These are phyloP conservation scores for Rhizopus stolonifer DNA, from an alignment of 371 early-diverging fungal species.

Conservation along the genomic window DNA sequence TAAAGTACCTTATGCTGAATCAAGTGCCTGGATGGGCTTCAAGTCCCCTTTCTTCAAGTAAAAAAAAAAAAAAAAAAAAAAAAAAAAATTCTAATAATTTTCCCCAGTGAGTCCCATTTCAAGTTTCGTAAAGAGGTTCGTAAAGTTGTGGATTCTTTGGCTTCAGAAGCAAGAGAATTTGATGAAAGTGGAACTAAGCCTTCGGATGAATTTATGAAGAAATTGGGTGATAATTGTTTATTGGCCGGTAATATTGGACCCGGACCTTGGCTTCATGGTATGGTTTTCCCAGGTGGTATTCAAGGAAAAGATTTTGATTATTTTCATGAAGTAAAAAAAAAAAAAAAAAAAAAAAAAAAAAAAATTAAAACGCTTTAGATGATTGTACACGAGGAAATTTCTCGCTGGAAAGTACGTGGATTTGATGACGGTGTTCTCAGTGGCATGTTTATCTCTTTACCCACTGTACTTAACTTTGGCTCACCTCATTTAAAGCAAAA, in stretches of 20 bases:
- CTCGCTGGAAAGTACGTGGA: slow-evolving; percentile 45
- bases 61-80: background rate
- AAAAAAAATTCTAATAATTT: background rate
- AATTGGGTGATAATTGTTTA: too few species aligned
- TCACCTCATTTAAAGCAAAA: slow-evolving; percentile 26
- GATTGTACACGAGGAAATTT: slow-evolving; percentile 74
- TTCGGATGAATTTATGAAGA: slow-evolving; percentile 44
- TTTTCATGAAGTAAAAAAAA: slow-evolving; percentile 51
- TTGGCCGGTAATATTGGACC: slow-evolving; percentile 39
- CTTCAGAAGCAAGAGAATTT: slow-evolving; percentile 35
- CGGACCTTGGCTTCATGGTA: slow-evolving; percentile 34
- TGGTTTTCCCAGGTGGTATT: slow-evolving; percentile 51
- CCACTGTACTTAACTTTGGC: slow-evolving; percentile 52
- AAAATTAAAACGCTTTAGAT: slow-evolving; percentile 31
- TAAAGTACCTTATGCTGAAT: slow-evolving; percentile 61
- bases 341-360: too few species aligned
- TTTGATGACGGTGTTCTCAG: slow-evolving; percentile 39
- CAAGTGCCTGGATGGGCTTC: slow-evolving; percentile 47
- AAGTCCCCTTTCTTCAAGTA: slow-evolving; percentile 54
- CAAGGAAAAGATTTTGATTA: slow-evolving; percentile 61
- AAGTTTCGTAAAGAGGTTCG: slow-evolving; percentile 41
- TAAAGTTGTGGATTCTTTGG: slow-evolving; percentile 40
- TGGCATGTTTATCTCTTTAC: slow-evolving; percentile 47
- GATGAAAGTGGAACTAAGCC: slow-evolving; percentile 48
- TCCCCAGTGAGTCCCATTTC: slow-evolving; percentile 52